A percentile compares a stretch with the other conserved stretches of the same genome.
These are phyloP conservation scores for Linnemannia exigua DNA, from an alignment of 192 early-diverging fungal species.

Conservation along the genomic window DNA sequence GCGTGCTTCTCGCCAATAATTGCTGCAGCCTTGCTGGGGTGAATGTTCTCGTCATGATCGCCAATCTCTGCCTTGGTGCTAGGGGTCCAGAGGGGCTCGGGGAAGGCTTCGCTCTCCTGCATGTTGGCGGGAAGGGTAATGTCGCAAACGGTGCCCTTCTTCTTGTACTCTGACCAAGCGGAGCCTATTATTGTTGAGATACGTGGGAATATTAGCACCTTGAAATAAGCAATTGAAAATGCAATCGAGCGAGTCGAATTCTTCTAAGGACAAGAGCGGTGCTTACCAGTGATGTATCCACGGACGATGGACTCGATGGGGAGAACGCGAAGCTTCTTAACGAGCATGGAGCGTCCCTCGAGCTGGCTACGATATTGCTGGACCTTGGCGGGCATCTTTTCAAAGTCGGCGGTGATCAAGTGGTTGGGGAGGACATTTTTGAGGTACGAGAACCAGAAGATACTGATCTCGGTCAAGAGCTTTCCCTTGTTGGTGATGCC, in stretches of 20 bases:
- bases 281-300: constrained; percentile 92
- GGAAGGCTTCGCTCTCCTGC: constrained; percentile 88
- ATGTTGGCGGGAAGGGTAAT: constrained; percentile 86
- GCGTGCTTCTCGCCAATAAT: constrained; percentile 90
- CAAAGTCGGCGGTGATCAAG: constrained; percentile 93
- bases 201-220: not conserved
- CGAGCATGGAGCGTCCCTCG: constrained; percentile 91
- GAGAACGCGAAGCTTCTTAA: constrained; percentile 91
- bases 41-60: constrained; percentile 99
- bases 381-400: constrained; percentile 90
- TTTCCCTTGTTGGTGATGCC: constrained; percentile 97
- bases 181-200: constrained; percentile 70
- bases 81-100: constrained; percentile 91
- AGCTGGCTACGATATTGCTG: constrained; percentile 93
- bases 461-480: constrained; percentile 94
- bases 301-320: constrained; percentile 99
- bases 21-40: constrained; percentile 87
- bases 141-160: constrained; percentile 93
- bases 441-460: constrained; percentile 96
- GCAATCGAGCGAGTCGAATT: not conserved
- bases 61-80: constrained; percentile 99
- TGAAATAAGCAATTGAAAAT: not conserved
- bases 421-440: constrained; percentile 95
- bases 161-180: constrained; percentile 95
- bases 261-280: not conserved